Percentiles rank a stretch among this genome's conserved stretches.
phyloP scores from a whole-genome alignment of 1,284 basidiomycete genomes.

The Cryptococcus sp. region DNA sequence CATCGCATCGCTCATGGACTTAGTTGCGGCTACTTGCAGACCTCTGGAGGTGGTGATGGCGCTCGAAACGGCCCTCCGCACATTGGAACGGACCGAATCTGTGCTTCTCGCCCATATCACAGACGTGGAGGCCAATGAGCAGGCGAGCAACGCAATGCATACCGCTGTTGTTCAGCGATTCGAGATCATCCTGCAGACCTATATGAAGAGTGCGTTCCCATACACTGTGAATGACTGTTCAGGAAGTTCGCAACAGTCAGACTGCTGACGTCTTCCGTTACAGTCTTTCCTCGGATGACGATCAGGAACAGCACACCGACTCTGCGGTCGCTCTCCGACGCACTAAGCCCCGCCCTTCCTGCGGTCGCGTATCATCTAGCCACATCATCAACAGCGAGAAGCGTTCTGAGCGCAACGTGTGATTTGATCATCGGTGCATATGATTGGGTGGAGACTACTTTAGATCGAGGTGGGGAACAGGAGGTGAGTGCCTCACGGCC shows the following conservation, averaged over 20 bases:
- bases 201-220: too few species aligned
- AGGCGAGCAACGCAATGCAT: too few species aligned
- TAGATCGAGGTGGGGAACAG: slow-evolving; percentile 40
- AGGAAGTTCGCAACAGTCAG: too few species aligned
- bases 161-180: too few species aligned
- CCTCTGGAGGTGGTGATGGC: slow-evolving; percentile 28
- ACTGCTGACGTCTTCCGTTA: slow-evolving; percentile 26
- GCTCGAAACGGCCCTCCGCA: too few species aligned
- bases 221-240: too few species aligned
- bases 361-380: slow-evolving; percentile 22
- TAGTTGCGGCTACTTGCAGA: slow-evolving; percentile 20
- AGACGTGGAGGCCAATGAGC: too few species aligned
- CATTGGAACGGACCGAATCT: too few species aligned
- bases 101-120: too few species aligned
- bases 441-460: slow-evolving; percentile 30
- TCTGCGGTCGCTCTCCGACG: slow-evolving; percentile 6
- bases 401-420: slow-evolving; percentile 15
- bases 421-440: slow-evolving; percentile 24
- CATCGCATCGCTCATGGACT: slow-evolving; percentile 10
- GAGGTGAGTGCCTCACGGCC: slow-evolving; percentile 22
- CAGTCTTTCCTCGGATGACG: slow-evolving; percentile 3
- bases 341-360: slow-evolving; percentile 18
- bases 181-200: too few species aligned
- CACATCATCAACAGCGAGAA: slow-evolving; percentile 15
- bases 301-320: background rate